A percentile compares a stretch with the other conserved stretches of the same genome.
phyloP scores from a whole-genome alignment of 2,329 filamentous ascomycete species.

The Periconia macrospinosa region DNA sequence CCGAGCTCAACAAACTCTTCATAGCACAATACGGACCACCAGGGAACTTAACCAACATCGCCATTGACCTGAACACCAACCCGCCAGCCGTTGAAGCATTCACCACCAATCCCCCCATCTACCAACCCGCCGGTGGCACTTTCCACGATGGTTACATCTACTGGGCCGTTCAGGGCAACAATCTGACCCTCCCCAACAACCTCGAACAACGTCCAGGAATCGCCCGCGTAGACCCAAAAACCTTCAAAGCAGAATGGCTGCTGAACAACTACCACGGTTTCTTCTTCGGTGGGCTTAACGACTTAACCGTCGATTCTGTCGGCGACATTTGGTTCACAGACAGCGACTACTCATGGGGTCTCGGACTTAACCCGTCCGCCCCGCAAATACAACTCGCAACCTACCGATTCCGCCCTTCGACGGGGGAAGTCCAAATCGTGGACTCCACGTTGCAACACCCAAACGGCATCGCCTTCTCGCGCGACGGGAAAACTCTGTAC shows the following conservation, averaged over 20 bases:
- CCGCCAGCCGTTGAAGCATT: background rate
- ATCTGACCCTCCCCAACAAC: background rate
- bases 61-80: background rate
- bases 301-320: background rate
- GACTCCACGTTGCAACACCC: background rate
- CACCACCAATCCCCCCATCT: background rate
- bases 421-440: background rate
- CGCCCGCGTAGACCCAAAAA: background rate
- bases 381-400: background rate
- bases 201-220: background rate
- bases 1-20: slow-evolving; percentile 7
- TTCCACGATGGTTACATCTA: background rate
- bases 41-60: too few species aligned
- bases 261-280: slow-evolving; percentile 1
- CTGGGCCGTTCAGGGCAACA: background rate
- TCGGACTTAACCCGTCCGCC: background rate
- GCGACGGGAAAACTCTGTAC: slow-evolving; percentile 1
- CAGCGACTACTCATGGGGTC: background rate
- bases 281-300: background rate
- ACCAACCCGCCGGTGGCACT: background rate
- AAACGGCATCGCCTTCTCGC: slow-evolving; percentile 1
- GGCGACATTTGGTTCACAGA: slow-evolving; percentile 2
- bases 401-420: slow-evolving; percentile 1
- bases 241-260: background rate
- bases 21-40: background rate